A percentile compares a stretch with the other conserved stretches of the same genome.
These are phyloP conservation scores for Hypoxylon perforatum DNA, from an alignment of 495 filamentous ascomycete species.

Conservation along the genomic window DNA sequence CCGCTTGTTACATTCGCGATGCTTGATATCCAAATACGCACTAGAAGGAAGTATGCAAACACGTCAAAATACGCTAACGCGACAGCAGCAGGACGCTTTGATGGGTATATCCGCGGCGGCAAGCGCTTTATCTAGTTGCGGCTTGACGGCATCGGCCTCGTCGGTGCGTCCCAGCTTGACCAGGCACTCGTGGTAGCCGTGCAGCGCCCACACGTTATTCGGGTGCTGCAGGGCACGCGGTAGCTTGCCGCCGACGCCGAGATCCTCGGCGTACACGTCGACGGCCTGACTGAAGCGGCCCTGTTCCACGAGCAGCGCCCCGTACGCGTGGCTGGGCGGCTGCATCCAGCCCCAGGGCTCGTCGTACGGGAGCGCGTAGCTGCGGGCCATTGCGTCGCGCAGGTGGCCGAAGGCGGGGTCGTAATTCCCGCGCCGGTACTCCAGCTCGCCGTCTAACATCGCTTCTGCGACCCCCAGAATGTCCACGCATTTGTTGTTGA, in stretches of 20 bases:
- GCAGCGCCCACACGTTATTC: constrained; percentile 75
- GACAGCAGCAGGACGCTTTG: constrained; percentile 71
- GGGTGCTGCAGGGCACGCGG: constrained; percentile 69
- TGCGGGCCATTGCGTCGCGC: constrained; percentile 60
- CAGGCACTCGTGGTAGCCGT: constrained; percentile 74
- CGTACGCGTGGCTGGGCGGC: constrained; percentile 72
- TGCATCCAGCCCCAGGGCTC: constrained; percentile 81
- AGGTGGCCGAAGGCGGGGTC: constrained; percentile 67
- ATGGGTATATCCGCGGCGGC: constrained; percentile 70
- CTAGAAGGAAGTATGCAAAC: neutral
- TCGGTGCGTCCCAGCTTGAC: constrained; percentile 56
- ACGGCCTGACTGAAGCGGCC: constrained; percentile 64
- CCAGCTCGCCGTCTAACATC: constrained; percentile 77
- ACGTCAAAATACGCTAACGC: constrained; percentile 39
- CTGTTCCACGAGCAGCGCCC: constrained; percentile 72
- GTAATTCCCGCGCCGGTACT: constrained; percentile 68
- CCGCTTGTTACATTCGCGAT: too few species aligned
- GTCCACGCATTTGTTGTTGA: constrained; percentile 72
- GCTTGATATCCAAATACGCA: neutral
- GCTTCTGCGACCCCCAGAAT: constrained; percentile 67
- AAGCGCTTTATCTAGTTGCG: constrained; percentile 60
- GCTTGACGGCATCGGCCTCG: constrained; percentile 63
- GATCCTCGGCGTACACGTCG: constrained; percentile 68
- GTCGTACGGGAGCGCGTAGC: constrained; percentile 69
- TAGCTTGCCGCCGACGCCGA: constrained; percentile 66